Percentiles rank a stretch among this genome's conserved stretches.
These are phyloP conservation scores for Clausena lansium DNA, from an alignment of 345 rosid species.

Conservation along the genomic window DNA sequence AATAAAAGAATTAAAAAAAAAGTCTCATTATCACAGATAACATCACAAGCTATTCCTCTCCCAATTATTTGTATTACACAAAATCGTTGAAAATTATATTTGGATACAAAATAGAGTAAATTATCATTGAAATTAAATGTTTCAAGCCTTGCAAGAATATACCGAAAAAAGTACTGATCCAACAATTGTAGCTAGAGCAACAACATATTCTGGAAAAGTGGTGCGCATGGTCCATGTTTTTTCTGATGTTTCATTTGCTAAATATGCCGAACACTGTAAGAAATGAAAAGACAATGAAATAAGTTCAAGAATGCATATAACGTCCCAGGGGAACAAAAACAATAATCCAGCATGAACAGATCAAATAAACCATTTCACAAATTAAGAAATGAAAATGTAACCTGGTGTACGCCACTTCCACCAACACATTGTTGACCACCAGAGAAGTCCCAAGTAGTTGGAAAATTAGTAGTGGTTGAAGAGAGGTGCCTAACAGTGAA, in stretches of 20 bases:
- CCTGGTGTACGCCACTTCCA: conserved; percentile 63
- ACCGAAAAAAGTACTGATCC: conserved; percentile 97
- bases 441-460: conserved; percentile 62
- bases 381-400: conserved; percentile 23
- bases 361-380: not conserved
- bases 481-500: conserved; percentile 94
- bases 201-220: conserved; percentile 96
- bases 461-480: conserved; percentile 70
- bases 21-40: not conserved
- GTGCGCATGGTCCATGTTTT: conserved; percentile 95
- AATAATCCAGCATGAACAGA: not conserved
- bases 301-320: conserved; percentile 8
- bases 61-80: not conserved
- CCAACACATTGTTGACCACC: conserved; percentile 66
- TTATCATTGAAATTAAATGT: not conserved
- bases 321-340: not conserved
- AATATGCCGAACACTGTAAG: conserved; percentile 79
- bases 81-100: not conserved
- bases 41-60: not conserved
- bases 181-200: conserved; percentile 94
- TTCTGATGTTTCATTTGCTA: conserved; percentile 70
- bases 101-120: not conserved
- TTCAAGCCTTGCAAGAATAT: conserved; percentile 21
- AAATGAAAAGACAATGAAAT: conserved; percentile 3
- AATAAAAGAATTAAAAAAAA: not conserved